Base-by-base conservation (phyloP, 2,329 filamentous ascomycete species). In the Dactylellina sp. region DNA sequence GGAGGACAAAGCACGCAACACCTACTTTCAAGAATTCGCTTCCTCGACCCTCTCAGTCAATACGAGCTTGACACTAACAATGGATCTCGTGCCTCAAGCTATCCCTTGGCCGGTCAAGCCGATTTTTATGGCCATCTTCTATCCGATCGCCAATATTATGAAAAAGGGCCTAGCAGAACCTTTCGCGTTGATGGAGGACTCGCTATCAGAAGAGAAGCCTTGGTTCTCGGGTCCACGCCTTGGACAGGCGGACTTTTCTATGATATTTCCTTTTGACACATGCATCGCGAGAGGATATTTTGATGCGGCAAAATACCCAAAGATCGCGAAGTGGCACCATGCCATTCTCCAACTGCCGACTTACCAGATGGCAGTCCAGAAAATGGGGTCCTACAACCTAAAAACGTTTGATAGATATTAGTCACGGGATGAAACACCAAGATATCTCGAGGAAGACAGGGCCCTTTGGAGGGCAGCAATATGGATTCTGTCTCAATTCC, bases 41-140 rank as follows among this genome's bases (percentile, higher is more conserved):
- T 44, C 52, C 11, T 50, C 40, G 14, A 74, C 70, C 1, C 14
- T 74, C 12, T 57, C 61, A 11, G 60, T 46, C 2, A 35, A 39
- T 4, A 59, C 70, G 9, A 61, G 56, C 24, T 39, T 74, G 39
- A 61, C 55, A 6, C 50, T 62, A 6, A 50, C 61, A 2, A 61
- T 74, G 59, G 61, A 62, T 20, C 18, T 74, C 12, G 53, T 74
- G 20, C 70, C 70, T 18, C 61, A 74, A 47, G 46, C 61, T 3
- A 57, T 50, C n/a, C 70, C 70, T 4, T 74, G 70, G 70, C 70
- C 55, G 7, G 42, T 74, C 47, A 74, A 66, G 52, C 37, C 49
- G 3, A 22, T 74, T n/a, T 35, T 61, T 28, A 74, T 66, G 25
- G 40, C 53, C 7, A 20, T 74, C 1, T 74, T 74, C 49, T 49